Conservation (phyloP, 2,329 filamentous ascomycete genomes). For the Fusarium napiforme region DNA sequence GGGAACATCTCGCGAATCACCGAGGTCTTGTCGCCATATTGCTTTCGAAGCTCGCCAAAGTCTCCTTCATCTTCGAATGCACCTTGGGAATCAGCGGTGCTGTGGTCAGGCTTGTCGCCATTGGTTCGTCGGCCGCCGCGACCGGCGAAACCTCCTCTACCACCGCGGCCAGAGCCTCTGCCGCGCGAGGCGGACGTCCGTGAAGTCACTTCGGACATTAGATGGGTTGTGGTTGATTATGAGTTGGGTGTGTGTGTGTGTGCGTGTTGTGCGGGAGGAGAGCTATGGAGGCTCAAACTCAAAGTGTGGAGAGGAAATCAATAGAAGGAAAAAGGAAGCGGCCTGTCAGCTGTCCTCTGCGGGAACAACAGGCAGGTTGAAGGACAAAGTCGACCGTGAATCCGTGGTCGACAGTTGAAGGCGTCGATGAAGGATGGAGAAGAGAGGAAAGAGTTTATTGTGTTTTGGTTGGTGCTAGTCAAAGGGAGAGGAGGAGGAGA, state of each 20-base stretch:
- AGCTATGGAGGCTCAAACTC: slow-evolving; percentile 45
- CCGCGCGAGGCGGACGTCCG: slow-evolving; percentile 86
- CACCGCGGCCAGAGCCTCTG: slow-evolving; percentile 89
- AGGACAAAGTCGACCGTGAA: slow-evolving; percentile 47
- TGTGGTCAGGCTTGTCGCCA: slow-evolving; percentile 70
- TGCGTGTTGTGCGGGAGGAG: slow-evolving; percentile 41
- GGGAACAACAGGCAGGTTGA: slow-evolving; percentile 48
- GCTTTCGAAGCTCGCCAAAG: slow-evolving; percentile 90
- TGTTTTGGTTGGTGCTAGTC: slow-evolving; percentile 41
- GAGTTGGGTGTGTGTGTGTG: slow-evolving; percentile 40
- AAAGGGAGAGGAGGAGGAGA: slow-evolving; percentile 47
- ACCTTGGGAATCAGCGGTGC: slow-evolving; percentile 68
- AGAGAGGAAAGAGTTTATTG: slow-evolving; percentile 31
- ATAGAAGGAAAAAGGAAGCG: slow-evolving; percentile 37
- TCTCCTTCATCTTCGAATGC: slow-evolving; percentile 85
- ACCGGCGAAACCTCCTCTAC: slow-evolving; percentile 79
- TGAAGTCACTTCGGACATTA: slow-evolving; percentile 95
- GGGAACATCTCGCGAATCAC: slow-evolving; percentile 93
- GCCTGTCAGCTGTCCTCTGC: slow-evolving; percentile 55
- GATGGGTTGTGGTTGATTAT: slow-evolving; percentile 56
- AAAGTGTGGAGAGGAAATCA: slow-evolving; percentile 47
- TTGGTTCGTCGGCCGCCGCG: slow-evolving; percentile 80
- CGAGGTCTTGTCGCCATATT: slow-evolving; percentile 81
- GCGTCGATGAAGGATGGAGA: slow-evolving; percentile 44
- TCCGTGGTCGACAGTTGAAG: slow-evolving; percentile 46